A percentile compares a stretch with the other conserved stretches of the same genome.
phyloP scores from a whole-genome alignment of 2,329 filamentous ascomycete species.

The Cordyceps cateniannulata region DNA sequence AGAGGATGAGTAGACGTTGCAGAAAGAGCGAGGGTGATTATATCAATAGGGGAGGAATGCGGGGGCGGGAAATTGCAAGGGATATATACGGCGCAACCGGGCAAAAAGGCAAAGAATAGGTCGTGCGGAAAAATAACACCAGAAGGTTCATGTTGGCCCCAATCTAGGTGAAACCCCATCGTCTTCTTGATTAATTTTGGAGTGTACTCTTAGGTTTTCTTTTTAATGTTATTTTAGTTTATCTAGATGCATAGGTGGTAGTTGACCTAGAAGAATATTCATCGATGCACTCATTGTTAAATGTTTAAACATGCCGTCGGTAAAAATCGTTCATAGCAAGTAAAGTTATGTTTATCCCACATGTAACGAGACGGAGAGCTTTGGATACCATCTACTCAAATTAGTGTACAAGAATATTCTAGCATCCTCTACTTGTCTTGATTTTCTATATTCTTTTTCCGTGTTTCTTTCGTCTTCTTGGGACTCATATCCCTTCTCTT shows the following conservation, averaged over 20 bases:
- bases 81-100: neutral
- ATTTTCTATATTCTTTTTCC: neutral
- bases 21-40: neutral
- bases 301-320: neutral
- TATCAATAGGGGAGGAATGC: neutral
- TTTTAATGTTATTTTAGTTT: neutral
- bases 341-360: too few species aligned
- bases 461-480: neutral
- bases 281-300: neutral
- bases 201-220: neutral
- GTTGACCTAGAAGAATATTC: neutral
- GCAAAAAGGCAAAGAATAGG: neutral
- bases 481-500: neutral
- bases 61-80: constrained; percentile 18
- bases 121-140: neutral
- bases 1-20: constrained; percentile 30
- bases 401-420: neutral
- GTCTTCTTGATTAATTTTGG: neutral
- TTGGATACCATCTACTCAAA: neutral
- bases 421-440: neutral
- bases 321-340: neutral
- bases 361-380: neutral
- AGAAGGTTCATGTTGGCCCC: neutral
- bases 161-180: neutral
- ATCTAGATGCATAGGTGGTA: neutral